Evolutionary conservation across 192 early-diverging fungal species (phyloP), one percentile per base, ranked within the genome.

Genomic region (Tieghemiomyces parasiticus): DNA sequence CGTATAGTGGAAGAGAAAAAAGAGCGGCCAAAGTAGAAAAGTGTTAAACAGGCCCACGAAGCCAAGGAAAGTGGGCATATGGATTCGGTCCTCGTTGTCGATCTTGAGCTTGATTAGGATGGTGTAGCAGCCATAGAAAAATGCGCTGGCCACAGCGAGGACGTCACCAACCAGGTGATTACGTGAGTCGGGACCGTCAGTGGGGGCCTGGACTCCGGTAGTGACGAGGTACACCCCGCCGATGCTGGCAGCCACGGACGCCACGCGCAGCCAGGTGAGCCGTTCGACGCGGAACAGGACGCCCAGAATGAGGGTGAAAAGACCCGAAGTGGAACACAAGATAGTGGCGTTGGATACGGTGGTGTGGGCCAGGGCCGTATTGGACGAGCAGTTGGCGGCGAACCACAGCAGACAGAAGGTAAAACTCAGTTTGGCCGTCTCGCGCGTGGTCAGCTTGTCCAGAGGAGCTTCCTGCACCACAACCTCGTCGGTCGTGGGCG

Each of bases 401-500:
- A 90, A 90, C 88, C 88, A 90, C 51, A 88, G 67, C 13, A 85
- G 65, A 65, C 86, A 87, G 62, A 90, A 90, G 0, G 64, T 65
- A 30, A 83, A 62, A 1, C 85, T 79, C 42, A 87, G 72, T 59
- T 74, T 62, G 0, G 80, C 79, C 16, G 78, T 78, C 69, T 85
- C 75, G 29, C 67, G 55, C 29, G 63, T 49, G 0, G 65, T 64
- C 46, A 74, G 63, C 61, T 54, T 54, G 4, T 54, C 52, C 3
- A 54, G 25, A n/a, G 52, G 52, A n/a, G n/a, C n/a, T n/a, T n/a
- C n/a, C 29, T 54, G 19, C 26, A 28, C 52, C 32, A 34, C 32
- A n/a, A 6, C 30, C n/a, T 54, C 52, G 19, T 24, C 10, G 8
- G 38, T 10, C 38, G 6, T 42, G 38, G 8, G 8, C 38, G 38